Evolutionary conservation across 2,329 filamentous ascomycete genomes (phyloP).

Genomic region (Zasmidium citrigriseum): DNA sequence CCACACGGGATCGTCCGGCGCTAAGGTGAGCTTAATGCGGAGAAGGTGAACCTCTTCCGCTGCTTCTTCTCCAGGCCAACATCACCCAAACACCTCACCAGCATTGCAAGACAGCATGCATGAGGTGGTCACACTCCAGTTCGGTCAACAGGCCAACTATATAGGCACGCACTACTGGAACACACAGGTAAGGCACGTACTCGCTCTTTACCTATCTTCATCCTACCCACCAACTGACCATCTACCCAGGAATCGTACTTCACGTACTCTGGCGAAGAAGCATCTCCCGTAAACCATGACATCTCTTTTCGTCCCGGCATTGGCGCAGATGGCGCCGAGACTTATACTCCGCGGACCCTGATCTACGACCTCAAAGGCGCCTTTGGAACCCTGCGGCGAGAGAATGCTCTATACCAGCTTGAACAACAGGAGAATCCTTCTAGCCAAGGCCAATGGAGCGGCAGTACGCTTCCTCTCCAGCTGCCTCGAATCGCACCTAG

Average conservation of each 20-base stretch:
- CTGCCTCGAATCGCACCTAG: conserved; percentile 68
- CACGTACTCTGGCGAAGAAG: conserved; percentile 73
- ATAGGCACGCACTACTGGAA: conserved; percentile 98
- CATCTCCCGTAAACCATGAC: conserved; percentile 74
- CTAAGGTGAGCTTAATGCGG: background rate
- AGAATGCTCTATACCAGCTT: conserved; percentile 82
- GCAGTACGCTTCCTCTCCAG: conserved; percentile 67
- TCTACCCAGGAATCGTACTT: conserved; percentile 85
- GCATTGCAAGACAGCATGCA: conserved; percentile 72
- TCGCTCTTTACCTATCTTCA: background rate
- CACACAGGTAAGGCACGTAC: conserved; percentile 62
- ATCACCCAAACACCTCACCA: no score
- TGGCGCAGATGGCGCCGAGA: conserved; percentile 81
- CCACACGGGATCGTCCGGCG: background rate
- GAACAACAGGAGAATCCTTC: conserved; percentile 43
- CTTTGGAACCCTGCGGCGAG: conserved; percentile 83
- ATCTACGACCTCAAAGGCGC: conserved; percentile 95
- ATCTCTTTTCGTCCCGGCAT: conserved; percentile 85
- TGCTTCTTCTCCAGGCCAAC: background rate
- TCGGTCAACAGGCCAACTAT: conserved; percentile 91
- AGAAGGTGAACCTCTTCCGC: background rate
- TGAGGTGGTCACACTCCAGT: conserved; percentile 91
- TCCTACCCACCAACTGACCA: background rate
- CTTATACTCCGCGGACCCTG: conserved; percentile 85
- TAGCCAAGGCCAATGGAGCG: conserved; percentile 56